phyloP scores from a whole-genome alignment of 2,329 filamentous ascomycete genomes.

The Trichoderma polysporum region DNA sequence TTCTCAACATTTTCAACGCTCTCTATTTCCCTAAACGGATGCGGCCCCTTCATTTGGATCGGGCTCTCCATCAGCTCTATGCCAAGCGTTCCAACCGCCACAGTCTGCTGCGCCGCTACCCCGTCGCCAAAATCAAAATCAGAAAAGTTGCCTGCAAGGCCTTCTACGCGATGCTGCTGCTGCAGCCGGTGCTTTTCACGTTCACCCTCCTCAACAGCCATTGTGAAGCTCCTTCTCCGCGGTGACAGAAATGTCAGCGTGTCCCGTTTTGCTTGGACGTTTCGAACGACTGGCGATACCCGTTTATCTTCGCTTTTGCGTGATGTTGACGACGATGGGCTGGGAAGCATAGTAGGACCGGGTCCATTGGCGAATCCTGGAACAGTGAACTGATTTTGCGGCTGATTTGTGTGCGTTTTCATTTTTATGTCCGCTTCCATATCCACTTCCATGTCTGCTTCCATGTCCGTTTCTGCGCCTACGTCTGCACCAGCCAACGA shows the following conservation, averaged over 20 bases:
- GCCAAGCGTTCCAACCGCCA: constrained; percentile 4
- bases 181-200: constrained; percentile 24
- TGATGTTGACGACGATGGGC: constrained; percentile 42
- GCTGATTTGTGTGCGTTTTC: background rate
- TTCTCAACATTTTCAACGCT: background rate
- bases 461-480: background rate
- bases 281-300: constrained; percentile 46
- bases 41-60: constrained; percentile 8
- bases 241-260: constrained; percentile 48
- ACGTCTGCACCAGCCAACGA: background rate
- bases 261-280: constrained; percentile 51
- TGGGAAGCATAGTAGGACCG: constrained; percentile 41
- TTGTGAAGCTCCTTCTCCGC: constrained; percentile 48
- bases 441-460: constrained; percentile 26
- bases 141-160: constrained; percentile 40
- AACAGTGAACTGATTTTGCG: constrained; percentile 27
- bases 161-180: constrained; percentile 32
- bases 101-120: constrained; percentile 26
- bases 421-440: background rate
- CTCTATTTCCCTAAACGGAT: constrained; percentile 8
- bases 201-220: constrained; percentile 34
- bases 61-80: constrained; percentile 20
- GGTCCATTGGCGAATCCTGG: constrained; percentile 27
- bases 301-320: constrained; percentile 44
- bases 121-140: constrained; percentile 41